These are phyloP conservation scores for Flaveria robusta DNA, from an alignment of 129 eudicot species.

Conservation along the genomic window DNA sequence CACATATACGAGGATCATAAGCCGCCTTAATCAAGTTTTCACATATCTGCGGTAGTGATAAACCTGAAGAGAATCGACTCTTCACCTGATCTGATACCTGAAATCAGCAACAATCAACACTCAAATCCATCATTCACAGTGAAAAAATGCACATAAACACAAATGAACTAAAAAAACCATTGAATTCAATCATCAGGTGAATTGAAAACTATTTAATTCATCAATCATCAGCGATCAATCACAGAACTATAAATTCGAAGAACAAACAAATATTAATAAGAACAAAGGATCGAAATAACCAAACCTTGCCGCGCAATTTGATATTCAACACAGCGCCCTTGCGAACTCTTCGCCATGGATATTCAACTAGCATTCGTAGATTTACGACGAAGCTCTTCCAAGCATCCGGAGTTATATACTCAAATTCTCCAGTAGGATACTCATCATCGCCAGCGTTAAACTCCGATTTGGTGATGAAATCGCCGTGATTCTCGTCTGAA, in stretches of 20 bases:
- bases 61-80: constrained; percentile 74
- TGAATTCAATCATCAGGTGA: not conserved
- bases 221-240: not conserved
- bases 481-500: constrained; percentile 14
- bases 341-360: constrained; percentile 78
- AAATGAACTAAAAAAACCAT: too few relatives aligned
- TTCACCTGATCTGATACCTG: constrained; percentile 94
- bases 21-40: constrained; percentile 90
- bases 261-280: not conserved
- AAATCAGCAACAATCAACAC: constrained; percentile 18
- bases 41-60: constrained; percentile 86
- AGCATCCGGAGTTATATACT: constrained; percentile 39
- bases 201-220: not conserved
- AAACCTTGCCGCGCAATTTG: constrained; percentile 88
- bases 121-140: constrained; percentile 12
- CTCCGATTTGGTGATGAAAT: constrained; percentile 21
- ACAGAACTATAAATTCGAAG: not conserved
- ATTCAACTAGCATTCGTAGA: constrained; percentile 58
- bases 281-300: not conserved
- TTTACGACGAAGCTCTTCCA: constrained; percentile 73
- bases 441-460: constrained; percentile 31
- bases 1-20: constrained; percentile 91
- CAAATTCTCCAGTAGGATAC: constrained; percentile 81
- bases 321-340: constrained; percentile 74
- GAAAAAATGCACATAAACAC: not conserved